Evolutionary conservation across 495 filamentous ascomycete genomes (phyloP), one percentile per base, ranked within the genome.

Genomic region (Daldinia concentrica): DNA sequence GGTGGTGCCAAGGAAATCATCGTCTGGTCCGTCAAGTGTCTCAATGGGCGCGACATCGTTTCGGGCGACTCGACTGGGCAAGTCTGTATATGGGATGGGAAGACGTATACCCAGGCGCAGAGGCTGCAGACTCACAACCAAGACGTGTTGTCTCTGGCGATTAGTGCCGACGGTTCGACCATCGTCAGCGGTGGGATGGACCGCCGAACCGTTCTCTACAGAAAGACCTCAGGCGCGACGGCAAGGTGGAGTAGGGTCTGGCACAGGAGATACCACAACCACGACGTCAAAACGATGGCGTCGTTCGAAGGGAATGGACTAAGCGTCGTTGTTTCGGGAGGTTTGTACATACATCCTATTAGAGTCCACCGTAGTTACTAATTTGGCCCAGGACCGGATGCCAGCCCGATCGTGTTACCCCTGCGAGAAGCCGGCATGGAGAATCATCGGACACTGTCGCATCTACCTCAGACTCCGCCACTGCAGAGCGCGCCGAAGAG

Each of bases 261-360:
- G 70, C 93, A 97, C 72, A 83, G 90, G 63, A 85, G 93, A 75
- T 92, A 92, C 74, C 96, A 99, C 74, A 86, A 86, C 14, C 93
- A 98, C 76, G 95, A 99, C 83, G 93, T 98, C 69, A 97, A 98
- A 80, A 88, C 94, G 14, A 93, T 99, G 87, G 93, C 94, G 55
- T 88, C 92, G 15, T 98, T 93, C 60, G 94, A 98, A 78, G 89
- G 90, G 17, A 91, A 87, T 60, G 86, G 87, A 43, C 87, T 97
- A 75, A 98, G 93, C 71, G 87, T 98, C 43, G 83, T 96, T 8
- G 93, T 94, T 14, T 97, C 95, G 68, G 95, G 95, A 87, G 95
- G 93, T 95, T 84, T 75, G 86, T 79, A 76, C 39, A 58, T 55
- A 11, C 41, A 62, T 19, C 52, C 26, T 17, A 37, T 41, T 6